Percentiles rank a stretch among this genome's conserved stretches.
Conservation (phyloP, 2,329 filamentous ascomycete species). For the Scytalidium lignicola region DNA sequence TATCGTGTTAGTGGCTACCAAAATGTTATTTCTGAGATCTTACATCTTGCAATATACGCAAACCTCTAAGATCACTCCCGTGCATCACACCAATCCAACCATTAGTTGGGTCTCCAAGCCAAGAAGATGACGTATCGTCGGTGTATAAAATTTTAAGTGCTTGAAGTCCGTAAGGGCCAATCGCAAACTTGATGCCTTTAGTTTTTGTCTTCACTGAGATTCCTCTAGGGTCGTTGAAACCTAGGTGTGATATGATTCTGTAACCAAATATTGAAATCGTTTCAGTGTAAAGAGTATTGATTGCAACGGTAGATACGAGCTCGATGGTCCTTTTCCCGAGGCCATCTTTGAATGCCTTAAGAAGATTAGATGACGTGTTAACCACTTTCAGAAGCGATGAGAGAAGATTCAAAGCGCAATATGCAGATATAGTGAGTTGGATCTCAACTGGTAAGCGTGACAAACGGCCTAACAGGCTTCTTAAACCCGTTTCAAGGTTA, state of each 20-base stretch:
- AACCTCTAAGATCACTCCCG: neutral
- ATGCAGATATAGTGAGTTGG: slow-evolving; percentile 1
- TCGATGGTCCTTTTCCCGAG: neutral
- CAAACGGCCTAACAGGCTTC: neutral
- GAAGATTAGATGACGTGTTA: neutral
- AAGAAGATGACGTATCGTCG: neutral
- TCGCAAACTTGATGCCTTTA: slow-evolving; percentile 2
- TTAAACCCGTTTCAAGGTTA: neutral
- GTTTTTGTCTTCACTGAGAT: neutral
- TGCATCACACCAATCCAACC: slow-evolving; percentile 3
- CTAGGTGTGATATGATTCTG: slow-evolving; percentile 1
- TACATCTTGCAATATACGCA: slow-evolving; percentile 3
- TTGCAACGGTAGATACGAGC: neutral
- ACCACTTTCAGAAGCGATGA: slow-evolving; percentile 1
- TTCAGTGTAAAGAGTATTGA: neutral
- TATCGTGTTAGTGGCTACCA: neutral
- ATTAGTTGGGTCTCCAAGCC: slow-evolving; percentile 1
- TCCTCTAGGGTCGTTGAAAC: slow-evolving; percentile 1
- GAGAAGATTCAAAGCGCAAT: neutral
- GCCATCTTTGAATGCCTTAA: no score
- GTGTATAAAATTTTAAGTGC: slow-evolving; percentile 2
- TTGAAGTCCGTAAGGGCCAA: slow-evolving; percentile 2
- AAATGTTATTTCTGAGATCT: neutral
- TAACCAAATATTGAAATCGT: slow-evolving; percentile 1
- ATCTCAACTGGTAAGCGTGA: slow-evolving; percentile 2